Conservation (phyloP, 208 protist genomes). For the Trichomonas vaginalis region DNA sequence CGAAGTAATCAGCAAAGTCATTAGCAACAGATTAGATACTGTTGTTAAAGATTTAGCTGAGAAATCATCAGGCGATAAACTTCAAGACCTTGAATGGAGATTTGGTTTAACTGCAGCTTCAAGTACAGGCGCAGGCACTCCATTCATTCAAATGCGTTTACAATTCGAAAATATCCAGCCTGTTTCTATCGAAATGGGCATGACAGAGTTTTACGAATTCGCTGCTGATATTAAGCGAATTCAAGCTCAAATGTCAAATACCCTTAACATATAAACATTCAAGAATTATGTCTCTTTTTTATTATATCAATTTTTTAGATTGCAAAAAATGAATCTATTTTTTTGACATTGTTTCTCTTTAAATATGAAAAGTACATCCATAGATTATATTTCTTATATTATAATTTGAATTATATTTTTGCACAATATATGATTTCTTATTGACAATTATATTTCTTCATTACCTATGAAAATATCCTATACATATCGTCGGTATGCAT, state of each 20-base stretch:
- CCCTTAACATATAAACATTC: background rate
- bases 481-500: too few relatives aligned
- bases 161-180: background rate
- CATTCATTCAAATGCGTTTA: background rate
- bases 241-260: background rate
- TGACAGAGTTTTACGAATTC: constrained; percentile 14
- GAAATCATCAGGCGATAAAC: background rate
- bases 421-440: too few relatives aligned
- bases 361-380: too few relatives aligned
- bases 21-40: background rate
- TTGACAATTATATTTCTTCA: too few relatives aligned
- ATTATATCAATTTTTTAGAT: too few relatives aligned
- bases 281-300: too few relatives aligned
- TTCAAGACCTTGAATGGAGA: constrained; percentile 1
- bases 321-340: too few relatives aligned
- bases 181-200: constrained; percentile 1
- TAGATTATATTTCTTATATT: too few relatives aligned
- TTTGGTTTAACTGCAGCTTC: background rate
- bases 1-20: background rate
- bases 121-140: background rate
- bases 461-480: too few relatives aligned
- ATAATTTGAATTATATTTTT: too few relatives aligned
- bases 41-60: background rate
- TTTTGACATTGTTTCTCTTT: too few relatives aligned
- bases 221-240: background rate